Conservation (phyloP, 1,284 basidiomycete species). For the Porodaedalea pini region DNA sequence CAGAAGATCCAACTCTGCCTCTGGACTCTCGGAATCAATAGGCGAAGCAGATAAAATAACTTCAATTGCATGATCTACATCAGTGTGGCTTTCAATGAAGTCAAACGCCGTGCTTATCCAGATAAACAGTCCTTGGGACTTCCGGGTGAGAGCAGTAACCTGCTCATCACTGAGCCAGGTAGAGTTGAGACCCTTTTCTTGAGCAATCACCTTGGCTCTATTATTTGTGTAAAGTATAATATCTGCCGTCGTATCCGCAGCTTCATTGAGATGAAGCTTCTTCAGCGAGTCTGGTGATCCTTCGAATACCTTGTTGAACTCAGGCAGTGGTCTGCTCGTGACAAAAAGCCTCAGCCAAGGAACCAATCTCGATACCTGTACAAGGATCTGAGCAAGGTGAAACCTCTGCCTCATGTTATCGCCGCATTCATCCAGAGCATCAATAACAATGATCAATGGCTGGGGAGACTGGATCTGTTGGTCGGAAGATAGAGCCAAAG, state of each 20-base stretch:
- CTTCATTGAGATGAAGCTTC: slow-evolving; percentile 5
- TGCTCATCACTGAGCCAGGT: slow-evolving; percentile 21
- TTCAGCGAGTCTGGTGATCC: background rate
- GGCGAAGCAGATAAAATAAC: background rate
- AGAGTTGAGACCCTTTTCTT: slow-evolving; percentile 26
- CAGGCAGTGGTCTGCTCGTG: background rate
- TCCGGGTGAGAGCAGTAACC: slow-evolving; percentile 24
- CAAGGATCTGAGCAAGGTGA: background rate
- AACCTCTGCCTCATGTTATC: background rate
- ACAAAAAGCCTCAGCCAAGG: slow-evolving; percentile 14
- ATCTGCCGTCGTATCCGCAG: background rate
- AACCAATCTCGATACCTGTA: background rate
- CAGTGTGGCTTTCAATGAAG: slow-evolving; percentile 21
- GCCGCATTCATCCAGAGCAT: slow-evolving; percentile 18
- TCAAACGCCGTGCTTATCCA: slow-evolving; percentile 29
- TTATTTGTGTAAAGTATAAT: background rate
- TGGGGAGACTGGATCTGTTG: background rate
- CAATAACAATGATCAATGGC: slow-evolving; percentile 9
- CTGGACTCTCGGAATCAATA: background rate
- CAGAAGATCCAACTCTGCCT: background rate
- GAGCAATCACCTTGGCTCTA: slow-evolving; percentile 15
- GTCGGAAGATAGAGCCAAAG: background rate
- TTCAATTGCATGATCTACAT: background rate
- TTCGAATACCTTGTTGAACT: slow-evolving; percentile 4
- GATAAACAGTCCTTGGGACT: slow-evolving; percentile 29